Conservation (phyloP, 371 early-diverging fungal species). For the Mortierella sp. region DNA sequence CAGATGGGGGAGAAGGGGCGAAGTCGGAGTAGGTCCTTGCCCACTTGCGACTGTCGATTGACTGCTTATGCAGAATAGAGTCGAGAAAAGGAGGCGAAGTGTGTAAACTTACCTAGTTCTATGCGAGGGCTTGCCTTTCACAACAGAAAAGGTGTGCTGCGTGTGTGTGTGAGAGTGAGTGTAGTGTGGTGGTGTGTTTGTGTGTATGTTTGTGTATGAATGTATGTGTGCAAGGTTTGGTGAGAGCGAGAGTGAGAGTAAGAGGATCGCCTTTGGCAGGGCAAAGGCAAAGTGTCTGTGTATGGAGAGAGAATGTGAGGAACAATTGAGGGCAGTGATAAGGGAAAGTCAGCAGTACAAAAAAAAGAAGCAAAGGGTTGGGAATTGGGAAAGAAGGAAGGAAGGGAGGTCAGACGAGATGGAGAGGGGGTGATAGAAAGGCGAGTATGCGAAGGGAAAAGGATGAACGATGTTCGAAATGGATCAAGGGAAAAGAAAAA, state of each 20-base stretch:
- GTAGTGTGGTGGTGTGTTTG: not conserved
- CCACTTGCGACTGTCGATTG: not conserved
- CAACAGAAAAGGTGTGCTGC: not conserved
- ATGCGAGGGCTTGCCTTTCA: not conserved
- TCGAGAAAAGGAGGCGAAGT: conserved; percentile 5
- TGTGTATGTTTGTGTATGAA: not conserved
- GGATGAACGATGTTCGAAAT: conserved; percentile 17
- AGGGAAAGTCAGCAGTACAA: not conserved
- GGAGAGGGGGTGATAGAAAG: not conserved
- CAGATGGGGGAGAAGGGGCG: not conserved
- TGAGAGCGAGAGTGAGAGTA: not conserved
- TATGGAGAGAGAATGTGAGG: not conserved
- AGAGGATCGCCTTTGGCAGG: conserved; percentile 1
- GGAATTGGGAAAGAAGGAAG: not conserved
- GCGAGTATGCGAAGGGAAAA: not conserved
- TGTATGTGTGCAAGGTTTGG: not conserved
- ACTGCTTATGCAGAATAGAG: conserved; percentile 9
- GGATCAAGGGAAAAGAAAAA: conserved; percentile 1
- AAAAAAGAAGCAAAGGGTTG: not conserved
- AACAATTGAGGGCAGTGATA: not conserved
- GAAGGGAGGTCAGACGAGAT: not conserved
- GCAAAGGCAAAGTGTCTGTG: not conserved
- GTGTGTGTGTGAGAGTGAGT: not conserved
- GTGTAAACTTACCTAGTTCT: not conserved
- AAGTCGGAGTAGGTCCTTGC: not conserved